These are phyloP conservation scores for Paecilomyces sp. DNA, from an alignment of 2,329 filamentous ascomycete species.

Conservation along the genomic window DNA sequence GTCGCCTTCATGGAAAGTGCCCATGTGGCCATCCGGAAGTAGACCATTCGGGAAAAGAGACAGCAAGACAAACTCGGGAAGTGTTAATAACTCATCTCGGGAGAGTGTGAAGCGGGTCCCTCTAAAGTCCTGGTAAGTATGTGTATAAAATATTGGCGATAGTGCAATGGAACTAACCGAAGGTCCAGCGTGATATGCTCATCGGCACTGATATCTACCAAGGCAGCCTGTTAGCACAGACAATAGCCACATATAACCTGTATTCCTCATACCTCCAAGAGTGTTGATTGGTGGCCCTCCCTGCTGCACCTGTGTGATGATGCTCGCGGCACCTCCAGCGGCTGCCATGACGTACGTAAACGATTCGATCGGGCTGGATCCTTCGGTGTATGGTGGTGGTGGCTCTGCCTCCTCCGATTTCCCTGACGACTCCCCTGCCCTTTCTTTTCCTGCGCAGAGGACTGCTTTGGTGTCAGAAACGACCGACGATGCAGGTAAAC, in stretches of 20 bases:
- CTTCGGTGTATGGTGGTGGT: slow-evolving; percentile 91
- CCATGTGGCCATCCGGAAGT: slow-evolving; percentile 93
- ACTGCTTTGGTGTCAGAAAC: slow-evolving; percentile 75
- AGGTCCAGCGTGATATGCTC: slow-evolving; percentile 94
- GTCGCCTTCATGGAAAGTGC: slow-evolving; percentile 83
- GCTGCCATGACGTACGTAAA: slow-evolving; percentile 98
- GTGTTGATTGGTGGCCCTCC: slow-evolving; percentile 79
- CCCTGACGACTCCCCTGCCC: slow-evolving; percentile 65
- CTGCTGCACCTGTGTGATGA: slow-evolving; percentile 98
- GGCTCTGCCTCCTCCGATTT: slow-evolving; percentile 84
- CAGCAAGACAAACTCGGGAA: slow-evolving; percentile 93
- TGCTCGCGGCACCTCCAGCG: slow-evolving; percentile 93
- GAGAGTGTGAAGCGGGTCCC: slow-evolving; percentile 91
- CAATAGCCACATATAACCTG: background rate
- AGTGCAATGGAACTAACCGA: slow-evolving; percentile 53
- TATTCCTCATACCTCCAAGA: slow-evolving; percentile 60
- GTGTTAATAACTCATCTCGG: slow-evolving; percentile 85
- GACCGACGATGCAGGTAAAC: slow-evolving; percentile 40
- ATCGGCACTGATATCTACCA: slow-evolving; percentile 69
- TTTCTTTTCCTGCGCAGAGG: slow-evolving; percentile 64
- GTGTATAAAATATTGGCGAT: background rate
- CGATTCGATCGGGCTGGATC: slow-evolving; percentile 80
- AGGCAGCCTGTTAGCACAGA: slow-evolving; percentile 1
- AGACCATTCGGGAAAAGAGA: slow-evolving; percentile 99
- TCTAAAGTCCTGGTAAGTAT: slow-evolving; percentile 31